phyloP scores from a whole-genome alignment of 2,329 filamentous ascomycete species.

The Neoascochyta sp. region DNA sequence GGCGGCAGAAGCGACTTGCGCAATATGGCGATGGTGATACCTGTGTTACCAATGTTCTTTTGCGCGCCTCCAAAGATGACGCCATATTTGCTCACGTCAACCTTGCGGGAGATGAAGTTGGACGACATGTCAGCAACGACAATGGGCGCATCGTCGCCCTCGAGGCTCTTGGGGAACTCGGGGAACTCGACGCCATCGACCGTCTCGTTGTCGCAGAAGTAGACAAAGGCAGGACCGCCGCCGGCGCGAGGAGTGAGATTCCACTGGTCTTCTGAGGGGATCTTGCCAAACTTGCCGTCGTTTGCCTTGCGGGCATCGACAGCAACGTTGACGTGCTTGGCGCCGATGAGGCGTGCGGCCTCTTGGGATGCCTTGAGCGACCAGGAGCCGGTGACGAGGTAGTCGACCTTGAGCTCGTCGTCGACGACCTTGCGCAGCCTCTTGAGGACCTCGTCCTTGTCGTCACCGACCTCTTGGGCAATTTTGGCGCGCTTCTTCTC shows the following conservation, averaged over 20 bases:
- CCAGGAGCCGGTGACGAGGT: constrained; percentile 87
- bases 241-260: constrained; percentile 59
- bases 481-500: constrained; percentile 61
- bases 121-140: constrained; percentile 92
- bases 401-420: constrained; percentile 75
- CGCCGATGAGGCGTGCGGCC: constrained; percentile 70
- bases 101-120: constrained; percentile 79
- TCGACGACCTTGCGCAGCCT: constrained; percentile 63
- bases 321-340: constrained; percentile 76
- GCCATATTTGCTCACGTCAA: constrained; percentile 75
- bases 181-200: constrained; percentile 92
- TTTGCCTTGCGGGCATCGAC: constrained; percentile 62
- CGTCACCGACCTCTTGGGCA: constrained; percentile 52
- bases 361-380: constrained; percentile 86
- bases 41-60: constrained; percentile 86
- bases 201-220: constrained; percentile 92
- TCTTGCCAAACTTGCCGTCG: constrained; percentile 79
- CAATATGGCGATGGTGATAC: constrained; percentile 81
- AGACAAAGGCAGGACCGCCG: constrained; percentile 64
- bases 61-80: constrained; percentile 88
- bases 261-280: constrained; percentile 75
- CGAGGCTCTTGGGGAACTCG: constrained; percentile 62
- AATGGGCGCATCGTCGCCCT: constrained; percentile 62
- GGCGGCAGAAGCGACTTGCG: constrained; percentile 76
- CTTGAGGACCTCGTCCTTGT: constrained; percentile 56